Conservation (phyloP, 2,329 filamentous ascomycete genomes). For the Diaporthe australafricana region DNA sequence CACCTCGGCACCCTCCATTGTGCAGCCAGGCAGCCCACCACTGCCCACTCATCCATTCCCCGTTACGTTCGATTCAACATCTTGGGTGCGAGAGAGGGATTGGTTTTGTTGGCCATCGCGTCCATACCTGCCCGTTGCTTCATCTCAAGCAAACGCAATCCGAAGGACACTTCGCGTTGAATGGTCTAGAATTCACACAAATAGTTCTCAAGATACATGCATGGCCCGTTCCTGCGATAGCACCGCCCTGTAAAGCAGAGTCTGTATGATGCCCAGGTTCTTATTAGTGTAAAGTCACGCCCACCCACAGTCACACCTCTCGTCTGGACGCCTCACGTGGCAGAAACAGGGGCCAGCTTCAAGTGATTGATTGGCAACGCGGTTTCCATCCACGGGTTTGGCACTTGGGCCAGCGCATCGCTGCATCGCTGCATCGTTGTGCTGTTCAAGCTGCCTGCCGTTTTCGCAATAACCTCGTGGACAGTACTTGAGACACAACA, state of each 20-base stretch:
- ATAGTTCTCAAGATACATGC: neutral
- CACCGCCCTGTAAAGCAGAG: neutral
- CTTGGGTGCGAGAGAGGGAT: neutral
- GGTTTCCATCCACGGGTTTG: neutral
- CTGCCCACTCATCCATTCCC: too few species aligned
- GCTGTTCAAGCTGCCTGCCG: neutral
- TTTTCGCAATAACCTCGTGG: neutral
- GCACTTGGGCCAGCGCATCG: conserved; percentile 3
- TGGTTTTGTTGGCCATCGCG: neutral
- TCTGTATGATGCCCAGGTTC: neutral
- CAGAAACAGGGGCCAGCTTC: neutral
- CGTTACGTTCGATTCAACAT: neutral
- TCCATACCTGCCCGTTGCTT: too few species aligned
- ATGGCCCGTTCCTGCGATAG: neutral
- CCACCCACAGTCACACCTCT: conserved; percentile 4
- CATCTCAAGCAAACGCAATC: neutral
- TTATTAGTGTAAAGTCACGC: neutral
- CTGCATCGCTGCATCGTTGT: neutral
- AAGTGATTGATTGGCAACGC: neutral
- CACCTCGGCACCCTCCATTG: neutral
- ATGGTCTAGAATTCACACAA: neutral
- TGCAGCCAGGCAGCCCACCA: neutral
- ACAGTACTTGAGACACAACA: neutral
- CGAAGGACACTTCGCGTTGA: neutral
- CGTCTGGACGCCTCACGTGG: conserved; percentile 17